Conservation (phyloP, 805 yeast species). For the Candida piceae region DNA sequence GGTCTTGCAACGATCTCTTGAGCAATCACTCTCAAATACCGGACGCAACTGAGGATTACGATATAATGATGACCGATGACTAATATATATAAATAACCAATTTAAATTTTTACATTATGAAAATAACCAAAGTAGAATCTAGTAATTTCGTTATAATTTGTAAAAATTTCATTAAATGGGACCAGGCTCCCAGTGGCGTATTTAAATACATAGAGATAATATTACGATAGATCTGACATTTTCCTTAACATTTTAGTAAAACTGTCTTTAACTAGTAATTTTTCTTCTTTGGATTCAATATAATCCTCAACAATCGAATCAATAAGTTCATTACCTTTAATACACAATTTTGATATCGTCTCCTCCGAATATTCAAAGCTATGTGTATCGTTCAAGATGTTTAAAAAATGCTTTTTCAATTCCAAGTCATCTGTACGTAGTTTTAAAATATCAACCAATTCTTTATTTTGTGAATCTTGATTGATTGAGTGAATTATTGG, state of each 20-base stretch:
- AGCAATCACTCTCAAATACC: background rate
- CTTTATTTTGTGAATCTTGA: slow-evolving; percentile 31
- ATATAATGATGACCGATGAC: slow-evolving; percentile 5
- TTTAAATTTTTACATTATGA: no score
- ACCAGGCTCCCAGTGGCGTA: no score
- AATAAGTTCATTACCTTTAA: slow-evolving; percentile 22
- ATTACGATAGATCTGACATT: slow-evolving; percentile 5
- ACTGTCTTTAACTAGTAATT: slow-evolving; percentile 1
- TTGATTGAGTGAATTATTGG: slow-evolving; percentile 70
- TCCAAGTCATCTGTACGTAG: slow-evolving; percentile 46
- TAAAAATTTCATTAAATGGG: background rate
- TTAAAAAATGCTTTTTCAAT: slow-evolving; percentile 47
- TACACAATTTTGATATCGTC: slow-evolving; percentile 25
- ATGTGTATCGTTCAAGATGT: slow-evolving; percentile 36
- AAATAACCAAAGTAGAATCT: no score
- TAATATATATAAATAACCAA: background rate
- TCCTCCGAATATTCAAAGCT: slow-evolving; percentile 37
- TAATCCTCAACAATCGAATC: slow-evolving; percentile 13
- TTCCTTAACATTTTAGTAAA: slow-evolving; percentile 7
- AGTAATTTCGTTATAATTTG: no score
- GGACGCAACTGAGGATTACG: slow-evolving; percentile 1
- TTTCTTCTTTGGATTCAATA: slow-evolving; percentile 1
- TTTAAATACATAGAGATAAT: background rate
- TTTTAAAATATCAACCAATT: slow-evolving; percentile 45
- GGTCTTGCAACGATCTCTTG: background rate